phyloP scores from a whole-genome alignment of 805 yeast genomes.

The Myxozyma udenii region DNA sequence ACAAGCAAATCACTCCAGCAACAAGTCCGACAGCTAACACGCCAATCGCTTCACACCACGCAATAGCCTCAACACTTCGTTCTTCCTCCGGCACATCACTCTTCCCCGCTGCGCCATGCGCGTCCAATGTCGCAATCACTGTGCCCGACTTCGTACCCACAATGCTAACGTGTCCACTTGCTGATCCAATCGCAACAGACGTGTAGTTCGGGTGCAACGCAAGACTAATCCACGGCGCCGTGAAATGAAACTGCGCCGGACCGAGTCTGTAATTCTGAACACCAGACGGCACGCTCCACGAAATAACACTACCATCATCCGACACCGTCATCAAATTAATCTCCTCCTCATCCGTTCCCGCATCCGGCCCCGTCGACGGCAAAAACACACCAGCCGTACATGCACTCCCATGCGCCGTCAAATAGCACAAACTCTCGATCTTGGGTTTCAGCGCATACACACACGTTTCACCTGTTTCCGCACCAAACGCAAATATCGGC shows the following conservation, averaged over 20 bases:
- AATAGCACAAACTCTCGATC: constrained; percentile 48
- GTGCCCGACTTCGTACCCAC: constrained; percentile 72
- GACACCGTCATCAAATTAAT: constrained; percentile 69
- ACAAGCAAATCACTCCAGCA: constrained; percentile 77
- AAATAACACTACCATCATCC: constrained; percentile 80
- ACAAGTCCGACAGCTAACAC: constrained; percentile 86
- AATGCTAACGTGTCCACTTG: constrained; percentile 83
- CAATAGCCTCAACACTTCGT: constrained; percentile 69
- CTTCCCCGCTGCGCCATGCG: constrained; percentile 43
- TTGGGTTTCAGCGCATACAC: constrained; percentile 66
- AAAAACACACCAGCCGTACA: constrained; percentile 78
- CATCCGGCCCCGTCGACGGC: constrained; percentile 47
- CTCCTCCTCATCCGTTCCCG: constrained; percentile 24
- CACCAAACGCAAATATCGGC: constrained; percentile 86
- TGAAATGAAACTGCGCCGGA: constrained; percentile 66
- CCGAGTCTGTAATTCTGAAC: constrained; percentile 65
- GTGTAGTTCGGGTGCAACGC: constrained; percentile 50
- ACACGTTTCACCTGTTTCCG: constrained; percentile 91
- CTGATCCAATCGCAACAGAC: constrained; percentile 72
- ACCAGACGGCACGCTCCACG: constrained; percentile 85
- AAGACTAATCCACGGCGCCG: constrained; percentile 86
- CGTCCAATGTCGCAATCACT: constrained; percentile 59
- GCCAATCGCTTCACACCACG: constrained; percentile 67
- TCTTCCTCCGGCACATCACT: constrained; percentile 47
- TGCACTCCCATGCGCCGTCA: constrained; percentile 66